These are phyloP conservation scores for Pythium utonaiense DNA, from an alignment of 352 stramenopile species.

Conservation along the genomic window DNA sequence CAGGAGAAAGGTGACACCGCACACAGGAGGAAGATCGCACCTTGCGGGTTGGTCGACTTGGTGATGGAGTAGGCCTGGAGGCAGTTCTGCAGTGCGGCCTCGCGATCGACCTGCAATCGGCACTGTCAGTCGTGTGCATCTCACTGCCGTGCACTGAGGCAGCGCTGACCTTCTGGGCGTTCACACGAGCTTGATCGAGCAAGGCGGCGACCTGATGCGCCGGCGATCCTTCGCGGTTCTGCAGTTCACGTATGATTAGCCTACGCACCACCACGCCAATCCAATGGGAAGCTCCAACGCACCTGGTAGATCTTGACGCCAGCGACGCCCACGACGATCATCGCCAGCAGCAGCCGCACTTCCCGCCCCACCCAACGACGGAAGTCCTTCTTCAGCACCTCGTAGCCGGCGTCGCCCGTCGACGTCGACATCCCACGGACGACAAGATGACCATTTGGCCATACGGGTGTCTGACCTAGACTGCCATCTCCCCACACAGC, in stretches of 20 bases:
- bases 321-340: constrained; percentile 42
- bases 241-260: no score
- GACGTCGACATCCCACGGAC: constrained; percentile 8
- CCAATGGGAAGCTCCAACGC: no score
- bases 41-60: constrained; percentile 59
- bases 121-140: not conserved
- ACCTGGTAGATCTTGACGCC: constrained; percentile 74
- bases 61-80: constrained; percentile 64
- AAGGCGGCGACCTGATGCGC: constrained; percentile 48
- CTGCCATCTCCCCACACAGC: no score
- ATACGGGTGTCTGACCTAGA: no score
- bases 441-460: no score
- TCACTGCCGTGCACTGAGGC: not conserved
- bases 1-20: no score
- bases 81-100: constrained; percentile 61
- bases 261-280: not conserved
- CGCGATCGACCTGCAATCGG: constrained; percentile 28
- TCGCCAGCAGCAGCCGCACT: constrained; percentile 34
- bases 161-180: constrained; percentile 35
- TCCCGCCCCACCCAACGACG: constrained; percentile 56
- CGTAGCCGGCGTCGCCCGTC: constrained; percentile 21
- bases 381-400: constrained; percentile 63
- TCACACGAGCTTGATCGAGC: constrained; percentile 46
- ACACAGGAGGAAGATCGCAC: constrained; percentile 19
- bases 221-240: constrained; percentile 60